Evolutionary conservation across 2,329 filamentous ascomycete species (phyloP), one percentile per base, ranked within the genome.

Genomic region (Beauveria sp.): DNA sequence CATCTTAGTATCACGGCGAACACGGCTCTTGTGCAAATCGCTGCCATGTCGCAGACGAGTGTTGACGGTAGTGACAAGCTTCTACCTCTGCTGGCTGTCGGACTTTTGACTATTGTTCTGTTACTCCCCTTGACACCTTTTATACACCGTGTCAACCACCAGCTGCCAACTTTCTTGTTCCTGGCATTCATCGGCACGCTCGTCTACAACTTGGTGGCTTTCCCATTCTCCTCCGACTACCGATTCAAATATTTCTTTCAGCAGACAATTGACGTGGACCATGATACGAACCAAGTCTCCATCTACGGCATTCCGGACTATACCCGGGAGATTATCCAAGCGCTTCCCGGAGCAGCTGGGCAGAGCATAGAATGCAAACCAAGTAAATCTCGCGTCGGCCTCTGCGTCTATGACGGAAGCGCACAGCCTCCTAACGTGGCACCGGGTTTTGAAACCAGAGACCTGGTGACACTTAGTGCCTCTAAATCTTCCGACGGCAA

Each of bases 161-260:
- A 96, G 63, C 73, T 98, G 4, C 93, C 95, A 0, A 77, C 88
- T 0, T 86, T 96, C 67, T 74, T 97, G 18, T 79, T 96, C 30
- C 70, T 87, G 14, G 77, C 96, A 9, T 90, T 92, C 64, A 69
- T 85, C 26, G 90, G 81, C 34, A 96, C 91, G 1, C 76, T 96
- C 30, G 82, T 93, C 61, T 98, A 96, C 78, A 96, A 96, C 70
- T 82, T 97, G 5, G 76, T 84, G 2, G 90, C 90, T 1, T 97
- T 96, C 73, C 95, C 95, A 0, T 98, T 98, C 74, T 95, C 91
- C 0, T 77, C 83, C 24, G 81, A 86, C 63, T 89, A 87, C 70
- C 84, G 91, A 43, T 85, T 96, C 73, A 98, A 98, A 74, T 81
- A 93, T 53, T 96, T 87, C 73, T 97, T 98, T 72, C 79, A 90